Conservation (phyloP, 1,139 yeast species). For the Hansenula lynferdii region DNA sequence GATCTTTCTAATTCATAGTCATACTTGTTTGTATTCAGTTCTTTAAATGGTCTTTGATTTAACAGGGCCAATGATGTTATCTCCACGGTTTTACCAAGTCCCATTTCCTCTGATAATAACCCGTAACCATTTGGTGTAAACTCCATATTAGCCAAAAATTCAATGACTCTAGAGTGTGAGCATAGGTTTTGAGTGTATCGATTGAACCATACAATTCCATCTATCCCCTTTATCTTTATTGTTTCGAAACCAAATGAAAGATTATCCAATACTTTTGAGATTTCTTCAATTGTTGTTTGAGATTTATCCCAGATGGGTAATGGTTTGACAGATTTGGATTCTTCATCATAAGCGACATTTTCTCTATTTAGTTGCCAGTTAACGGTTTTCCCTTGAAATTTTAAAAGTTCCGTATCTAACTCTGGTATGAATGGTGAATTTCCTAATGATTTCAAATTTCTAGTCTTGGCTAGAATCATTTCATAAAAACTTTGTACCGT, state of each 20-base stretch:
- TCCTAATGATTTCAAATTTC: slow-evolving; percentile 8
- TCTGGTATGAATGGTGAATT: slow-evolving; percentile 30
- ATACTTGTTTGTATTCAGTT: slow-evolving; percentile 14
- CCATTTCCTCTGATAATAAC: slow-evolving; percentile 90
- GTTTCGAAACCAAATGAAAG: slow-evolving; percentile 52
- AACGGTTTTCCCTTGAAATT: slow-evolving; percentile 61
- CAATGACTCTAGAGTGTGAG: slow-evolving; percentile 28
- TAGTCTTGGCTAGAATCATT: slow-evolving; percentile 26
- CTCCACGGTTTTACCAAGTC: slow-evolving; percentile 92
- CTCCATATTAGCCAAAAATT: slow-evolving; percentile 18
- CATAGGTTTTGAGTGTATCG: slow-evolving; percentile 43
- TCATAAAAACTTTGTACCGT: slow-evolving; percentile 27
- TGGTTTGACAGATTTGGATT: slow-evolving; percentile 18
- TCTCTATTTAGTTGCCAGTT: slow-evolving; percentile 63
- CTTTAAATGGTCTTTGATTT: slow-evolving; percentile 43
- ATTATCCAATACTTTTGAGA: slow-evolving; percentile 29
- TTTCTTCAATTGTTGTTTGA: slow-evolving; percentile 7
- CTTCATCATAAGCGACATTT: slow-evolving; percentile 37
- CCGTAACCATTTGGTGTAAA: slow-evolving; percentile 46
- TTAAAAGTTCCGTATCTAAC: slow-evolving; percentile 42
- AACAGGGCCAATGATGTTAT: slow-evolving; percentile 57
- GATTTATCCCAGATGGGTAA: slow-evolving; percentile 2
- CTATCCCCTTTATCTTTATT: slow-evolving; percentile 17
- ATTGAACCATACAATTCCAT: slow-evolving; percentile 39
- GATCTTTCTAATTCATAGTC: slow-evolving; percentile 28